Base-by-base conservation (phyloP, 306 rosid genomes). In the Quercus dentata region DNA sequence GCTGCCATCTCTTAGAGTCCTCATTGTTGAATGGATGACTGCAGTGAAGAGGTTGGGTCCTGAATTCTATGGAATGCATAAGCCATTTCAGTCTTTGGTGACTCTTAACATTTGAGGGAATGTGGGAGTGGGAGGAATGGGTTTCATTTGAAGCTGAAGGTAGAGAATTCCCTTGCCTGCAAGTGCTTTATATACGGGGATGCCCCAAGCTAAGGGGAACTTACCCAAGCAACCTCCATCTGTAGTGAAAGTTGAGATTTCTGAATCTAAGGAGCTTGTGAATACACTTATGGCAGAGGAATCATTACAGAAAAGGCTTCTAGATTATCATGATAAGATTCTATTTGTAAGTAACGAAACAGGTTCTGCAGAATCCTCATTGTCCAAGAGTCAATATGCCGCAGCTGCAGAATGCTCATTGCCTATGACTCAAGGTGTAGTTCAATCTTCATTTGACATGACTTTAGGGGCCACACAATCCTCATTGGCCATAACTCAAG, bases 81-180 rank as follows among this genome's bases (percentile, higher is more conserved):
- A 55, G 14, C 71, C 71, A 15, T 85, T 81, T 64, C 35, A 79
- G 27, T 62, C 73, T 14, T 62, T 78, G 46, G 81, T 81, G 62
- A 70, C 80, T 75, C 14, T 85, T 85, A 57, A 62, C 56, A 15
- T 74, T 85, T 62, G 31, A 57, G 18, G 7, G 23, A 31, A 81
- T 81, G 85, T 31, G 64, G 19, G 65, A 74, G 8, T 85, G 83
- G 85, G 81, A 81, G 64, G 65, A 74, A 15, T 85, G 88, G 88
- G 58, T 63, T 21, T 76, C 62, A 35, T 15, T 68, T 1, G 74
- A 46, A 49, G 65, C 38, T 46, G 73, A 62, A 44, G 51, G 3
- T 52, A 52, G 56, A 1, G 69, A 20, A 27, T 77, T 85, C 67
- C 85, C 80, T 8, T 6, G 69, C 15, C 85, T 85, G 19, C 25